phyloP scores from a whole-genome alignment of 2,329 filamentous ascomycete genomes.

The Aspergillus sergii region DNA sequence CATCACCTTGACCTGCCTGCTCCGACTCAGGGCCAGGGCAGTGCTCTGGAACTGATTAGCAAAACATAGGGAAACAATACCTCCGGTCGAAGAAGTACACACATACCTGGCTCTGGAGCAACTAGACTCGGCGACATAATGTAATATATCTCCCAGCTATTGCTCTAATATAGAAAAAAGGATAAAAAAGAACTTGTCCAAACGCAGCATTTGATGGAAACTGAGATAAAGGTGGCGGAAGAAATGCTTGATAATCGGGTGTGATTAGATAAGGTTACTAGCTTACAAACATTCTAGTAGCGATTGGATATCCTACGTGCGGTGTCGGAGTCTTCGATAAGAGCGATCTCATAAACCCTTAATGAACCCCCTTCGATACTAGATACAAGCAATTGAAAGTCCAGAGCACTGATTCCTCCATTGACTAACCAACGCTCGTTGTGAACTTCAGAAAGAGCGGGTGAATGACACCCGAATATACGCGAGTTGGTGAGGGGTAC shows the following conservation, averaged over 20 bases:
- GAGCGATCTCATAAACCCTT: constrained; percentile 3
- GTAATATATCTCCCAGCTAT: not conserved
- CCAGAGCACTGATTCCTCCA: not conserved
- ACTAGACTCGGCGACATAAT: constrained; percentile 87
- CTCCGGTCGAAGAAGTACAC: constrained; percentile 5
- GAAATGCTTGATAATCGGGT: constrained; percentile 36
- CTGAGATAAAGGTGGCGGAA: constrained; percentile 26
- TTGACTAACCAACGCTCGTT: not conserved
- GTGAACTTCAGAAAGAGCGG: not conserved
- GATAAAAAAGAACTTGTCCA: not conserved
- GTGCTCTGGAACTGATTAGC: constrained; percentile 62
- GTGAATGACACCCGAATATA: not conserved
- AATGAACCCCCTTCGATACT: not conserved
- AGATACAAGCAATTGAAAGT: not conserved
- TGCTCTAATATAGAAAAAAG: not conserved
- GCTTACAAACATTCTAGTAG: constrained; percentile 34
- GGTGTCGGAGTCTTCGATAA: constrained; percentile 23
- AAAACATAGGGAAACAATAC: not conserved
- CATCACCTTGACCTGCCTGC: constrained; percentile 67
- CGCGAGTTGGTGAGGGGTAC: not conserved
- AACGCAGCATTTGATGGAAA: not conserved
- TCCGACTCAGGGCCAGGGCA: constrained; percentile 76
- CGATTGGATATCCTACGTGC: constrained; percentile 28
- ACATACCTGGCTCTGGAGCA: constrained; percentile 77
- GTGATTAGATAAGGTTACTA: constrained; percentile 9